phyloP scores from a whole-genome alignment of 1,284 basidiomycete species.

The Apiotrichum porosum region DNA sequence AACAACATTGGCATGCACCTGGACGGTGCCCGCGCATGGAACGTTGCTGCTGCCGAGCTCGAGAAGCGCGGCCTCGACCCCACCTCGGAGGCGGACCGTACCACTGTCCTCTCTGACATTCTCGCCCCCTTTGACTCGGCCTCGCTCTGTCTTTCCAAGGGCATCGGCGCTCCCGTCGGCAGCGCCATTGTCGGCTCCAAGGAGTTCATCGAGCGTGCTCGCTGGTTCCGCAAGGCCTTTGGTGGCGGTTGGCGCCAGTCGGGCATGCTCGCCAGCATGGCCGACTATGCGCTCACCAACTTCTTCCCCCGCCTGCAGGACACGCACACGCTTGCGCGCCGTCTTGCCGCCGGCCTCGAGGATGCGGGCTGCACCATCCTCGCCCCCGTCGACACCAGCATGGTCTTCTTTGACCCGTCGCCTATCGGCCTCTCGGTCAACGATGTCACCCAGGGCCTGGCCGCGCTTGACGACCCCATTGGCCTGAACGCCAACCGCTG shows the following conservation, averaged over 20 bases:
- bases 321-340: conserved; percentile 71
- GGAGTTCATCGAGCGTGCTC: conserved; percentile 69
- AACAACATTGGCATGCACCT: conserved; percentile 76
- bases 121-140: conserved; percentile 90
- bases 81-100: conserved; percentile 47
- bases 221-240: conserved; percentile 88
- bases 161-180: conserved; percentile 87
- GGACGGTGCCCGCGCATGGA: conserved; percentile 91
- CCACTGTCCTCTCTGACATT: conserved; percentile 60
- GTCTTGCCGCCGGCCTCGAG: conserved; percentile 67
- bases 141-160: conserved; percentile 93
- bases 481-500: conserved; percentile 58
- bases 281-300: conserved; percentile 77
- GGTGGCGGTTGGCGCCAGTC: conserved; percentile 95
- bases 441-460: conserved; percentile 63
- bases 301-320: conserved; percentile 70
- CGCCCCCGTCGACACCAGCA: conserved; percentile 80
- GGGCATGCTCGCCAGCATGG: conserved; percentile 72
- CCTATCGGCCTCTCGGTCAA: conserved; percentile 62
- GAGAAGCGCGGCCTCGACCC: conserved; percentile 52
- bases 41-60: conserved; percentile 70
- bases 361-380: conserved; percentile 70
- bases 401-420: conserved; percentile 62
- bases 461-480: conserved; percentile 62
- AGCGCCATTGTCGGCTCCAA: conserved; percentile 71